phyloP scores from a whole-genome alignment of 768 basidiomycete species.

The Strobilomyces echinocephalus region DNA sequence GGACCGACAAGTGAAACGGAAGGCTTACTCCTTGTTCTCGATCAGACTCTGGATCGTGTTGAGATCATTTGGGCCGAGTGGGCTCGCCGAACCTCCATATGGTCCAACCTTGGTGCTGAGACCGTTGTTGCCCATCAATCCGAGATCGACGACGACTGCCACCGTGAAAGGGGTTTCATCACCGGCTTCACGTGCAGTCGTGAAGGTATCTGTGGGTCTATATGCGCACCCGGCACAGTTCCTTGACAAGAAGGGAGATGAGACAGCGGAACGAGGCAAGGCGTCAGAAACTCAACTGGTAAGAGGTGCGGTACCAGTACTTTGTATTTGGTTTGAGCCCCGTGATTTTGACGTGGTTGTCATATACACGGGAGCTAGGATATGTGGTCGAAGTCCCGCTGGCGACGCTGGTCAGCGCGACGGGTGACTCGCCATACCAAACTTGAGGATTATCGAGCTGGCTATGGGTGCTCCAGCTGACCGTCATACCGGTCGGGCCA shows the following conservation, averaged over 20 bases:
- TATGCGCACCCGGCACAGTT: slow-evolving; percentile 28
- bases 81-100: slow-evolving; percentile 16
- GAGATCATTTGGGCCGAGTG: slow-evolving; percentile 23
- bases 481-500: slow-evolving; percentile 23
- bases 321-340: slow-evolving; percentile 21
- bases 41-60: slow-evolving; percentile 29
- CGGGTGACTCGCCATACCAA: slow-evolving; percentile 22
- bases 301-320: slow-evolving; percentile 26
- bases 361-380: slow-evolving; percentile 22
- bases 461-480: slow-evolving; percentile 23
- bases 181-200: slow-evolving; percentile 19
- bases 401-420: slow-evolving; percentile 16
- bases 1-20: background rate
- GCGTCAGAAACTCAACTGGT: slow-evolving; percentile 17
- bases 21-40: slow-evolving; percentile 24
- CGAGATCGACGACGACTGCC: slow-evolving; percentile 25
- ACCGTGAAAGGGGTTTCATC: slow-evolving; percentile 19
- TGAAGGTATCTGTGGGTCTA: slow-evolving; percentile 22
- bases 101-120: slow-evolving; percentile 29
- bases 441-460: slow-evolving; percentile 23
- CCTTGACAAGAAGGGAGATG: slow-evolving; percentile 1
- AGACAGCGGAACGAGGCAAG: background rate
- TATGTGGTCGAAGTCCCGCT: slow-evolving; percentile 22
- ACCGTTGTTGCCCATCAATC: slow-evolving; percentile 26
- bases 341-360: slow-evolving; percentile 27